Percentiles rank a stretch among this genome's conserved stretches.
Conservation (phyloP, 768 basidiomycete species). For the Termitomyces sp. region DNA sequence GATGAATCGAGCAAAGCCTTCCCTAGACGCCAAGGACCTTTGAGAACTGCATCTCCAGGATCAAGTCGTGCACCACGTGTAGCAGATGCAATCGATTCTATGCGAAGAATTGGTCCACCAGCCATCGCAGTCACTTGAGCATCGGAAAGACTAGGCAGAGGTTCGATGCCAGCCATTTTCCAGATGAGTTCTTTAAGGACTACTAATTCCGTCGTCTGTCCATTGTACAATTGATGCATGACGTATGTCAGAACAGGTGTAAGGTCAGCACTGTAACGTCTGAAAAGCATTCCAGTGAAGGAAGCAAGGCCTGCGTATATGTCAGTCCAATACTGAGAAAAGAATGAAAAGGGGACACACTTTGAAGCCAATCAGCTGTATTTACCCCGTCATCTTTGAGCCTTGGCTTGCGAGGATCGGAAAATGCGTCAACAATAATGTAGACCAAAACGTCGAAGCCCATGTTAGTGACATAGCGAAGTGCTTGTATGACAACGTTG, state of each 20-base stretch:
- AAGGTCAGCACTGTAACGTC: constrained; percentile 79
- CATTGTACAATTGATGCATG: constrained; percentile 82
- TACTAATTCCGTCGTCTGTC: constrained; percentile 82
- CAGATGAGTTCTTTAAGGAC: constrained; percentile 90
- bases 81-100: constrained; percentile 80
- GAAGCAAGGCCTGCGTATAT: constrained; percentile 70
- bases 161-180: constrained; percentile 94
- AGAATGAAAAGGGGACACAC: constrained; percentile 41
- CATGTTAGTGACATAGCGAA: constrained; percentile 87
- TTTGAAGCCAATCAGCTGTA: constrained; percentile 86
- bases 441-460: constrained; percentile 93
- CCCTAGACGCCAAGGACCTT: constrained; percentile 65
- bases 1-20: constrained; percentile 61
- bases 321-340: constrained; percentile 12
- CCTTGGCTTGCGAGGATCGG: constrained; percentile 74
- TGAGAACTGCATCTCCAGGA: constrained; percentile 56
- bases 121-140: constrained; percentile 87
- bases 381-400: constrained; percentile 93
- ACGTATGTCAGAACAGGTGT: constrained; percentile 85
- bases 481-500: constrained; percentile 81
- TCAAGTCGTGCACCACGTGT: constrained; percentile 74
- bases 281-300: constrained; percentile 90
- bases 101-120: constrained; percentile 81
- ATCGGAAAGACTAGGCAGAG: constrained; percentile 84
- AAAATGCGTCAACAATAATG: constrained; percentile 80